Base-by-base conservation (phyloP, 139 green algal genomes). In the Chlamydomonas sp. region DNA sequence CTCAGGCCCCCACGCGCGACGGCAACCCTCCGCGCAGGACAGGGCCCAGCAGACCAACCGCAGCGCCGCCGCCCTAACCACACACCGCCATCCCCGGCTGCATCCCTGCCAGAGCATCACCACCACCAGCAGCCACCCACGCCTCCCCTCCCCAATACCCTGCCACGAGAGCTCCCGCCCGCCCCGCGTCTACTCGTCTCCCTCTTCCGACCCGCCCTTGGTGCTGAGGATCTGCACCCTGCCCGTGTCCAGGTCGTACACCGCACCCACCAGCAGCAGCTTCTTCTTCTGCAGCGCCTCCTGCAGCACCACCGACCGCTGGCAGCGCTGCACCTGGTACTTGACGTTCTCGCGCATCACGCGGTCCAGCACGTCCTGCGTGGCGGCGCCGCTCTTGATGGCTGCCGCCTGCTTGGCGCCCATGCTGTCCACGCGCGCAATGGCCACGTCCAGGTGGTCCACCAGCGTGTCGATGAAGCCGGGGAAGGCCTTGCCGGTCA, bases 381-480 rank as follows among this genome's bases (percentile, higher is more conserved):
- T 20, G 2, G 83, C 71, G 63, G 61, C 63, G 75, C 75, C 64
- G 5, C 64, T 57, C 75, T 72, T 69, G 20, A 83, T 63, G 10
- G 75, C 57, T 4, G 69, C 62, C 17, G 60, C 12, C 63, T 17
- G 16, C 66, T 83, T 77, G 49, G 67, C 17, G 17, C 6, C 17
- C 57, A 61, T 57, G 57, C 58, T 77, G 63, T 89, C 78, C 20
- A 84, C 62, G 57, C 88, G 84, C 68, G 80, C 71, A n/a, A 91
- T 82, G 0, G 89, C 89, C 10, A 91, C 84, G 73, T 89, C 89
- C 17, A 91, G 66, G 78, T 91, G 57, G n/a, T 89, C 89, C 67
- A 91, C 83, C 64, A 91, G 74, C 4, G 78, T 88, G 66, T 89
- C 84, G 71, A 91, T 91, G 79, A 89, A 91, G 63, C 89, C 89